Evolutionary conservation across 768 basidiomycete genomes (phyloP), one percentile per base, ranked within the genome.

Genomic region (Lactarius evosmus): DNA sequence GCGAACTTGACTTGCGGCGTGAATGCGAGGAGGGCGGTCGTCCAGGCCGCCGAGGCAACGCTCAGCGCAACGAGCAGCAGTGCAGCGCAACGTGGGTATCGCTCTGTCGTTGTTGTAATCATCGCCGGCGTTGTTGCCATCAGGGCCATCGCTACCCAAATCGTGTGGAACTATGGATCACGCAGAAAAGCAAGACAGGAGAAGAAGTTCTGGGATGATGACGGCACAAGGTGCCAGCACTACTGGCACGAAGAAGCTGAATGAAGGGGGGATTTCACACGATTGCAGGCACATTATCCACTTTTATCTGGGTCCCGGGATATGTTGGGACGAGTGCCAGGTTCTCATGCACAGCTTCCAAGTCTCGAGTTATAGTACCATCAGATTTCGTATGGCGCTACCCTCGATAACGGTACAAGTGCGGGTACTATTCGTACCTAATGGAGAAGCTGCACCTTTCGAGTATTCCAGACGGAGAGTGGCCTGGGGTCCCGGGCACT

Each of bases 1-100:
- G 32, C 29, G 58, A 22, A 34, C 41, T n/a, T 25, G 58, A 60
- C 12, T 19, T 22, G 30, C n/a, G 19, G 7, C 2, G 52, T 36
- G 19, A 33, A 29, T 11, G 32, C n/a, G 30, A 60, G 8, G 7
- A 60, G 58, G 30, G 41, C 27, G 5, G 46, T 19, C n/a, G 58
- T 60, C 58, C 58, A 60, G 7, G 27, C 25, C 6, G 49, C 34
- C 8, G 58, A 60, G 44, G 49, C 29, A 50, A 34, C 34, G 14
- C 44, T 50, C 25, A 50, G 29, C 9, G 34, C 49, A 19, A 51
- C 8, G 58, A 60, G 49, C 7, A 60, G 33, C 41, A 51, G 16
- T 6, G 33, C 58, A 11, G 53, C 32, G 11, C 16, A n/a, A n/a
- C 53, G 53, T 36, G 33, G 33, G 19, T 55, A 12, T 12, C 53